A percentile compares a stretch with the other conserved stretches of the same genome.
Conservation (phyloP, 2,329 filamentous ascomycete species). For the Venturia effusa region DNA sequence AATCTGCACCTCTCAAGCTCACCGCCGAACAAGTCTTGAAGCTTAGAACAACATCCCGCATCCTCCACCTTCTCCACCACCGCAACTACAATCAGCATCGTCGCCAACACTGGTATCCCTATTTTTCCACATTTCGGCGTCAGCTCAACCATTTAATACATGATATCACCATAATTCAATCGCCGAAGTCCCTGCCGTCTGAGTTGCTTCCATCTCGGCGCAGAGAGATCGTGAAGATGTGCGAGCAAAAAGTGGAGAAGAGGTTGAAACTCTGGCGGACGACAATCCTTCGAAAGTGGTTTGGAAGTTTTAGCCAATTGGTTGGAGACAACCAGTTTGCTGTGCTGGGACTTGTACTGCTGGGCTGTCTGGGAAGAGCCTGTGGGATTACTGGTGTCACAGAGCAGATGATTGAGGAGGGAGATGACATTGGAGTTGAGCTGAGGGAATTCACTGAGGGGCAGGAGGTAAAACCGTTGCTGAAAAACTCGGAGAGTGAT, state of each 20-base stretch:
- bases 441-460: conserved; percentile 31
- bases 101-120: conserved; percentile 69
- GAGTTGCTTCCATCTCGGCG: neutral
- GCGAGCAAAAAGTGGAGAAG: neutral
- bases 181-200: neutral
- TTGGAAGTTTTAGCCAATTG: conserved; percentile 30
- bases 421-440: conserved; percentile 26
- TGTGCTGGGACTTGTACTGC: conserved; percentile 33
- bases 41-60: conserved; percentile 24
- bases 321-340: conserved; percentile 35
- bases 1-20: neutral
- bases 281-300: neutral
- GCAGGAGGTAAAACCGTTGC: conserved; percentile 15
- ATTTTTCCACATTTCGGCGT: conserved; percentile 60
- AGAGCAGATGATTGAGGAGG: conserved; percentile 21
- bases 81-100: conserved; percentile 91
- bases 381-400: conserved; percentile 31
- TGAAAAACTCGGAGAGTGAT: conserved; percentile 13
- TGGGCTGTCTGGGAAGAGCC: conserved; percentile 30
- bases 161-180: conserved; percentile 16
- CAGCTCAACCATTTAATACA: conserved; percentile 45
- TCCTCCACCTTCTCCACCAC: conserved; percentile 65
- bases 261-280: neutral
- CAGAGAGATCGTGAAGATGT: neutral
- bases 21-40: neutral